Evolutionary conservation across 345 rosid genomes (phyloP), one percentile per base, ranked within the genome.

Genomic region (Citrus sp.): DNA sequence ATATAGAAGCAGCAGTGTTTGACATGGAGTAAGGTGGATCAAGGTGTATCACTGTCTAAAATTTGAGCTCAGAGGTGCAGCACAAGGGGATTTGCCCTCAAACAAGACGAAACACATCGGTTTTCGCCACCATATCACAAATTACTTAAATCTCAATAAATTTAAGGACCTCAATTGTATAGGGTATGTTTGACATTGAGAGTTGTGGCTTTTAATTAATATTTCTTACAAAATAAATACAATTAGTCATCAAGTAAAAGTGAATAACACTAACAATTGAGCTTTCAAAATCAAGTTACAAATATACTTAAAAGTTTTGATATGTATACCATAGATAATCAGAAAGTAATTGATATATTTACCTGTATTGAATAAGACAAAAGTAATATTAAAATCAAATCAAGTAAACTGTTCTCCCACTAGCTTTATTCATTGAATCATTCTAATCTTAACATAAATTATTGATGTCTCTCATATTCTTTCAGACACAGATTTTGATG

Each of bases 1-100:
- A 32, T 21, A 18, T 13, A 90, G 98, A 92, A 63, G 95, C 98
- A 51, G 91, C 98, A 1, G 77, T 90, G 59, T 94, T 93, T 49
- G 94, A 94, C 76, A 87, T 94, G 90, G 98, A 94, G 87, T 97
- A 10, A 85, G 98, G 77, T 93, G 99, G 99, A 81, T 84, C 0
- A 98, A 97, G 81, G 98, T 92, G 87, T 91, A 97, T 80, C 95
- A 92, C 70, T 86, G 94, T 6, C 79, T 92, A 7, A 86, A 87
- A 83, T 85, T 89, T 35, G 98, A 94, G 88, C 94, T 97, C 16
- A 87, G 95, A 54, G 97, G 93, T 0, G 99, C 98, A 2, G 90
- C 91, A 62, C 97, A 93, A 74, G 98, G 94, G 73, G 90, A 94
- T 74, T 72, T 94, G 37, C 88, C 91, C 0, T 98, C 92, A 81